phyloP scores from a whole-genome alignment of 768 basidiomycete genomes.

The Psilocybe sp. region DNA sequence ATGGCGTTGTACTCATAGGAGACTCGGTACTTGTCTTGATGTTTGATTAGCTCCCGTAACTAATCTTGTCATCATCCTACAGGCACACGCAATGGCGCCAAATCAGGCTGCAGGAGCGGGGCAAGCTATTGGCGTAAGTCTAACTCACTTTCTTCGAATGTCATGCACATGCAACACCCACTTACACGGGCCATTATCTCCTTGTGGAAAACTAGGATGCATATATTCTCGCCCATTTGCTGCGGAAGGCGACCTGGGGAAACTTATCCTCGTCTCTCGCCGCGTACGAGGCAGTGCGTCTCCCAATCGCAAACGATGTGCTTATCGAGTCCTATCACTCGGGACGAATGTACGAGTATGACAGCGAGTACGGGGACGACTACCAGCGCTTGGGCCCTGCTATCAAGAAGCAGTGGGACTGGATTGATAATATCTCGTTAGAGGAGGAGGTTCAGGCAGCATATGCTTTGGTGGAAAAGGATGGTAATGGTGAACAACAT shows the following conservation, averaged over 20 bases:
- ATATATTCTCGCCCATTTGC: conserved; percentile 24
- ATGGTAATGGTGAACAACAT: too few relatives aligned
- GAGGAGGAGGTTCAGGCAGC: conserved; percentile 21
- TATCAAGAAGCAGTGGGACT: conserved; percentile 39
- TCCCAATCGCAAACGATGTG: conserved; percentile 32
- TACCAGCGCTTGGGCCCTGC: conserved; percentile 34
- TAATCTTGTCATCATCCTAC: too few relatives aligned
- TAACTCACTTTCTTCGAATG: background rate
- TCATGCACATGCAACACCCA: too few relatives aligned
- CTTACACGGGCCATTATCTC: too few relatives aligned
- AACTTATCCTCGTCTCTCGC: conserved; percentile 19
- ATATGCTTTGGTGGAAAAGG: too few relatives aligned
- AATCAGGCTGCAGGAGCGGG: conserved; percentile 47
- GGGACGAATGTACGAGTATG: conserved; percentile 35
- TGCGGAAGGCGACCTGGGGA: conserved; percentile 9
- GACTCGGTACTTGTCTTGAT: conserved; percentile 32
- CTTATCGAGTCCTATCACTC: conserved; percentile 28
- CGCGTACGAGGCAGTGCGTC: conserved; percentile 30
- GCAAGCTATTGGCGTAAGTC: conserved; percentile 42
- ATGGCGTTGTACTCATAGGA: conserved; percentile 39
- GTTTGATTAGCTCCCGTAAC: background rate
- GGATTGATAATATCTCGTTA: conserved; percentile 33
- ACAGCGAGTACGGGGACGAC: conserved; percentile 30
- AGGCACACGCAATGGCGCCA: conserved; percentile 48
- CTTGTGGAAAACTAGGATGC: conserved; percentile 31